These are phyloP conservation scores for Sequoia sempervirens DNA, from an alignment of 75 land plant genomes.

Conservation along the genomic window DNA sequence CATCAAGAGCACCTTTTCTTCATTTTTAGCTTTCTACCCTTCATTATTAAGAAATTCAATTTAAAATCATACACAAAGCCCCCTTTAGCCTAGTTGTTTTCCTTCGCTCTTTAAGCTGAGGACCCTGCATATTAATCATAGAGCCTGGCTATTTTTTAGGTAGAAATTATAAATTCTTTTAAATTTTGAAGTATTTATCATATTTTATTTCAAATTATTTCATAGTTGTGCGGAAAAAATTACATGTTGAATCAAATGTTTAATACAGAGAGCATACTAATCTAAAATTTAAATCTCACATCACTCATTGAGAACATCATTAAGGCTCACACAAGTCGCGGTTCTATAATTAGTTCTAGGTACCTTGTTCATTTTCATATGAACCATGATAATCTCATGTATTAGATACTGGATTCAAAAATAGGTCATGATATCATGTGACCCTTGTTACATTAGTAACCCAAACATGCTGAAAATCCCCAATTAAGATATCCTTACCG, in stretches of 20 bases:
- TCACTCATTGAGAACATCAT: not conserved
- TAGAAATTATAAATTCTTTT: not conserved
- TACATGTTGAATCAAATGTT: not conserved
- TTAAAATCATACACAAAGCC: not conserved
- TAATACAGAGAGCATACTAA: not conserved
- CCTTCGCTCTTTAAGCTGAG: not conserved
- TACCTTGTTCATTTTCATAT: not conserved
- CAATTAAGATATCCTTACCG: conserved; percentile 40
- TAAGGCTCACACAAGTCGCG: not conserved
- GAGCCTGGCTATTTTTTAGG: not conserved
- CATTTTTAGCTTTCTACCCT: not conserved
- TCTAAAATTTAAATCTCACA: not conserved
- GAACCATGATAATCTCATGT: not conserved
- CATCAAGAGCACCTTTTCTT: not conserved
- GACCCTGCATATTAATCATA: not conserved
- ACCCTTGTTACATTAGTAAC: not conserved
- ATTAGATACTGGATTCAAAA: not conserved
- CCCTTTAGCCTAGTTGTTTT: not conserved
- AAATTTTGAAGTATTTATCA: not conserved
- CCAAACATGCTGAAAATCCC: not conserved
- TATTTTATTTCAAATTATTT: not conserved
- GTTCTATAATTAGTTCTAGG: not conserved
- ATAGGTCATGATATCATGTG: not conserved
- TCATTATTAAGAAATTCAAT: not conserved
- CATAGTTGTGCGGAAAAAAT: not conserved